Percentiles rank a stretch among this genome's conserved stretches.
Evolutionary conservation across 169 alveolate genomes (phyloP).

Genomic region (Prorocentrum cordatum): DNA sequence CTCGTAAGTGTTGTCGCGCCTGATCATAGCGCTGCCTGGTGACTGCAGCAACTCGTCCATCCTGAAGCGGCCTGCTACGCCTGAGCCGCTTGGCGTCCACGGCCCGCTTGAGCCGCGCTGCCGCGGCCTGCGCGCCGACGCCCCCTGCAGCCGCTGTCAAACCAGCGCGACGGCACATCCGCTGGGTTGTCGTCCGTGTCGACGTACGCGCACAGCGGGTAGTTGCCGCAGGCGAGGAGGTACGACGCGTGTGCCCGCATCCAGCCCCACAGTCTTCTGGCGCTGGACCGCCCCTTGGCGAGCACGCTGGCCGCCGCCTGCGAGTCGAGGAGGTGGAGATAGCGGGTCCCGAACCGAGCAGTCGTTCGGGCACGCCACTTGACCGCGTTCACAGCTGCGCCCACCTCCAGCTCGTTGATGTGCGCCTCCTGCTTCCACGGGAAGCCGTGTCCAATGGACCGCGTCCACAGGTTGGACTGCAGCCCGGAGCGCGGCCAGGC

Average conservation of each 20-base stretch:
- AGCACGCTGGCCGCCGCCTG: not conserved
- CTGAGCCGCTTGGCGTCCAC: no score
- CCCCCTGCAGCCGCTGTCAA: no score
- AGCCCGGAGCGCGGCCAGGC: constrained; percentile 14
- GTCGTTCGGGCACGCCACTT: not conserved
- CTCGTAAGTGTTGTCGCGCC: no score
- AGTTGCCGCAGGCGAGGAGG: not conserved
- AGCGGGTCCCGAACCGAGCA: not conserved
- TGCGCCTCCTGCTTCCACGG: not conserved
- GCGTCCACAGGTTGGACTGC: not conserved
- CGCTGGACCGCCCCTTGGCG: not conserved
- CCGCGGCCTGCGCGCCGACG: no score
- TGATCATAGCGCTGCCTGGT: no score
- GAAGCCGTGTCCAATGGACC: not conserved
- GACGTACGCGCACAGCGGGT: not conserved
- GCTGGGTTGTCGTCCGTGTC: not conserved
- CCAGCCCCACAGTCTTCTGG: not conserved
- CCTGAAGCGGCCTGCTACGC: no score
- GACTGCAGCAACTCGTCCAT: no score
- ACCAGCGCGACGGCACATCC: not conserved
- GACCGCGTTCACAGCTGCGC: not conserved
- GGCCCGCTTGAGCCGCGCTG: no score
- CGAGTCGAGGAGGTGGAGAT: not conserved
- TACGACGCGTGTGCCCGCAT: not conserved
- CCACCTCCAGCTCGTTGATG: not conserved